Conservation (phyloP, 768 basidiomycete genomes). For the Coprinopsis cinerea region DNA sequence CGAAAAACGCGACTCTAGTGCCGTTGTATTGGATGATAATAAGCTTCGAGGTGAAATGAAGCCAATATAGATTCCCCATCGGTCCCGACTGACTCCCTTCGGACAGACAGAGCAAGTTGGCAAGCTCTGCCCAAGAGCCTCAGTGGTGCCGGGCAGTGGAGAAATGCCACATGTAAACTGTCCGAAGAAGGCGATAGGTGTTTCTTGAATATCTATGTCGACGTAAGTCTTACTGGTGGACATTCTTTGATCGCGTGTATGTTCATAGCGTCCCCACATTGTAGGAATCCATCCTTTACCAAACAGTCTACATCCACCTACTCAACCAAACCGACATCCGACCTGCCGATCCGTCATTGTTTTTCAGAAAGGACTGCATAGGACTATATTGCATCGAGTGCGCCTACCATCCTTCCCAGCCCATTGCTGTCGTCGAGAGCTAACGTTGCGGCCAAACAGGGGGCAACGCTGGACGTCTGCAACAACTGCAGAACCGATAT, state of each 20-base stretch:
- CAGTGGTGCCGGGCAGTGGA: conserved; percentile 58
- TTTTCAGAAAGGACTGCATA: conserved; percentile 71
- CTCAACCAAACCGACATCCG: conserved; percentile 79
- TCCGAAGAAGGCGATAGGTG: conserved; percentile 62
- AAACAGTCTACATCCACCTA: conserved; percentile 67
- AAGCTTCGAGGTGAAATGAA: conserved; percentile 53
- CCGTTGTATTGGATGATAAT: conserved; percentile 34
- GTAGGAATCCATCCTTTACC: conserved; percentile 68
- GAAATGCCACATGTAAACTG: conserved; percentile 65
- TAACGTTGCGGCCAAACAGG: conserved; percentile 25
- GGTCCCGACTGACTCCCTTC: not conserved
- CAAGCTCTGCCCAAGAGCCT: conserved; percentile 49
- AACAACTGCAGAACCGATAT: conserved; percentile 56
- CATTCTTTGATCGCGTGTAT: not conserved
- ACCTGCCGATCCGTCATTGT: conserved; percentile 67
- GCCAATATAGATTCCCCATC: not conserved
- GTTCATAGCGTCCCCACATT: conserved; percentile 15
- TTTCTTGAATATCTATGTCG: conserved; percentile 67
- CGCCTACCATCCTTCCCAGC: conserved; percentile 14
- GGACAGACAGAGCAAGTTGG: conserved; percentile 70
- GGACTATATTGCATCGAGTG: conserved; percentile 63
- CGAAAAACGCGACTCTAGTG: conserved; percentile 44
- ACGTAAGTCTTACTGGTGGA: conserved; percentile 39
- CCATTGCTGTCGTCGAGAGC: no score
- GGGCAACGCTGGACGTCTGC: conserved; percentile 55